Conservation (phyloP, 2,329 filamentous ascomycete genomes). For the Cytospora mali region DNA sequence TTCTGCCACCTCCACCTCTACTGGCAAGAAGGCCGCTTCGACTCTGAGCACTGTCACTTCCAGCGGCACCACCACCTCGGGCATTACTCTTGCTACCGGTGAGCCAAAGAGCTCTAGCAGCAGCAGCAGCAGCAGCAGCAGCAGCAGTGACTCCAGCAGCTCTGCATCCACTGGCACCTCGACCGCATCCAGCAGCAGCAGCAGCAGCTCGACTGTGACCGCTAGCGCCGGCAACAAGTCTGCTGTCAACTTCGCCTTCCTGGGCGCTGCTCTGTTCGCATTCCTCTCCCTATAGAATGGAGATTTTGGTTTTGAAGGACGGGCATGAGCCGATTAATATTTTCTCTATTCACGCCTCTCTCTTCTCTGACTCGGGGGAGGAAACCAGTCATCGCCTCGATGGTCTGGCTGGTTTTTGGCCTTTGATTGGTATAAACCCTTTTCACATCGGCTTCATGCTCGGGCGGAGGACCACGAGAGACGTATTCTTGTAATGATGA, state of each 20-base stretch:
- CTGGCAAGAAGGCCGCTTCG: conserved; percentile 28
- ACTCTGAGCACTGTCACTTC: conserved; percentile 17
- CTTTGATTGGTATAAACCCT: not conserved
- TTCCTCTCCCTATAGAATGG: conserved; percentile 28
- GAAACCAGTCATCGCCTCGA: not conserved
- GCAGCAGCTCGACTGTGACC: conserved; percentile 28
- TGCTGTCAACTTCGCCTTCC: conserved; percentile 30
- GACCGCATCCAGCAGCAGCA: conserved; percentile 23
- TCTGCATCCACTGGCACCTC: conserved; percentile 1
- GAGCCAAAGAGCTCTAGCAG: conserved; percentile 16
- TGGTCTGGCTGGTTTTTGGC: not conserved
- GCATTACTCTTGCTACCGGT: conserved; percentile 19
- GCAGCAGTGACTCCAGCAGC: conserved; percentile 6
- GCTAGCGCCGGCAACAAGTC: conserved; percentile 30
- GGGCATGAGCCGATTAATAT: conserved; percentile 20
- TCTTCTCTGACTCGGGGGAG: not conserved
- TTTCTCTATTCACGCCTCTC: not conserved
- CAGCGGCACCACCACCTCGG: no score
- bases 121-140: conserved; percentile 27
- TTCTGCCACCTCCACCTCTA: conserved; percentile 23
- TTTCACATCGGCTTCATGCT: not conserved
- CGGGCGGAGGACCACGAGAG: not conserved
- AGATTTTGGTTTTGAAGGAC: not conserved
- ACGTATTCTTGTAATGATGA: conserved; percentile 1
- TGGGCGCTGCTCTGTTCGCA: conserved; percentile 30